A percentile compares a stretch with the other conserved stretches of the same genome.
phyloP scores from a whole-genome alignment of 129 eudicot species.

The sunflower (Helianthus annuus) region HanXRQr2.0-SUNRISE NC_035435.2:100605384-100605883 shows the following conservation, averaged over 20 bases:
- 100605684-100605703: constrained; percentile 54
- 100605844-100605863: constrained; percentile 15
- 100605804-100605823: constrained; percentile 23
- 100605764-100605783: background rate
- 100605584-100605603: constrained; percentile 52
- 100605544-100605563: constrained; percentile 74
- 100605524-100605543: constrained; percentile 54
- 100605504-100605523: constrained; percentile 61
- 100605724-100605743: constrained; percentile 64
- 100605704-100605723: constrained; percentile 40
- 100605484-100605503: constrained; percentile 32
- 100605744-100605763: constrained; percentile 12
- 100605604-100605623: constrained; percentile 55
- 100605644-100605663: constrained; percentile 36
- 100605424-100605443: too few relatives aligned
- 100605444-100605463: background rate
- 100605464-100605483: background rate
- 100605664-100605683: background rate
- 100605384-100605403: too few relatives aligned
- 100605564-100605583: constrained; percentile 46
- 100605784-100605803: background rate
- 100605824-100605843: constrained; percentile 16
- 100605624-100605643: constrained; percentile 59
- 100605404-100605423: too few relatives aligned
- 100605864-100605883: background rate